Evolutionary conservation across 371 early-diverging fungal genomes (phyloP).

Genomic region (Rhizomucor pusillus): DNA sequence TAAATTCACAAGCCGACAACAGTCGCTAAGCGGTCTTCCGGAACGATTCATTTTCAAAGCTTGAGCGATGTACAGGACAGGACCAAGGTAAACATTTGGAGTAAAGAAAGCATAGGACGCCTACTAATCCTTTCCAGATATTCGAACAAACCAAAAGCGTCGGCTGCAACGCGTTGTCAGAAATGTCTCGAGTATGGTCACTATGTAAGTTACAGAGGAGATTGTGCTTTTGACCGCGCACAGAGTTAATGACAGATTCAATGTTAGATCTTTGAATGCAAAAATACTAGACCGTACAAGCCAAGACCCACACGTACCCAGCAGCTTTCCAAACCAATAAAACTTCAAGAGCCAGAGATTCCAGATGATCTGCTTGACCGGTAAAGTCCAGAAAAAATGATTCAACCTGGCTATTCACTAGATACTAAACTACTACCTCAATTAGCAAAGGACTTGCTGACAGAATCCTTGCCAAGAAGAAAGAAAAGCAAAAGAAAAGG

Average conservation of each 20-base stretch:
- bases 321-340: constrained; percentile 57
- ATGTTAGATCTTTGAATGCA: constrained; percentile 55
- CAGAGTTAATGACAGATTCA: not conserved
- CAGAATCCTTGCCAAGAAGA: constrained; percentile 49
- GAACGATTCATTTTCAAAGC: too few species aligned
- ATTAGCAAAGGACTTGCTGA: constrained; percentile 41
- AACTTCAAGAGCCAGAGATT: constrained; percentile 44
- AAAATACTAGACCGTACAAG: constrained; percentile 48
- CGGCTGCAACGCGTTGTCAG: constrained; percentile 59
- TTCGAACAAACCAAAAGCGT: constrained; percentile 28
- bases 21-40: too few species aligned
- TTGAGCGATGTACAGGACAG: not conserved
- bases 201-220: constrained; percentile 31
- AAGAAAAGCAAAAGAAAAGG: constrained; percentile 12
- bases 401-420: too few species aligned
- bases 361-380: constrained; percentile 51
- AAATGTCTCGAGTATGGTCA: constrained; percentile 62
- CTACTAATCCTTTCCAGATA: not conserved
- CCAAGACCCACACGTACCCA: constrained; percentile 64
- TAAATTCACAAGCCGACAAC: too few species aligned
- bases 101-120: not conserved
- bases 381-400: constrained; percentile 15
- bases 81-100: not conserved
- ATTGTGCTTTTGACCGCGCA: not conserved
- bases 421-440: not conserved